Evolutionary conservation across 179 eudicot genomes (phyloP).

Genomic region (Dionaea muscipula): DNA sequence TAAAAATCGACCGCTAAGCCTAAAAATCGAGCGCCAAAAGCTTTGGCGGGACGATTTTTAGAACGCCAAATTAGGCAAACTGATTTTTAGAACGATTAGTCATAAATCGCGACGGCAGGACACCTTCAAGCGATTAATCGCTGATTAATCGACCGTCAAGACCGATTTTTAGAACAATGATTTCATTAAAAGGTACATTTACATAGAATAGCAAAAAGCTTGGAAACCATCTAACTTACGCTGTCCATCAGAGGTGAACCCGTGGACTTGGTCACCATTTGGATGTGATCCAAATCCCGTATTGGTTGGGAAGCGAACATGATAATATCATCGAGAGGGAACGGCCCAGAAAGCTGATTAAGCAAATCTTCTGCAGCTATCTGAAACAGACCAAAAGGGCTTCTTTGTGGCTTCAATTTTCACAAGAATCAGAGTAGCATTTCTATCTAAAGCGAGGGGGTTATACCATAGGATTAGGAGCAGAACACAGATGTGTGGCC

Average conservation of each 20-base stretch:
- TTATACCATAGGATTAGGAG: slow-evolving; percentile 45
- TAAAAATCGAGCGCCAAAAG: too few relatives aligned
- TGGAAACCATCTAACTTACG: slow-evolving; percentile 24
- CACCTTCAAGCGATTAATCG: too few relatives aligned
- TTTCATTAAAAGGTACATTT: too few relatives aligned
- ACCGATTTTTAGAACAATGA: too few relatives aligned
- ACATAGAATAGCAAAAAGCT: slow-evolving; percentile 1
- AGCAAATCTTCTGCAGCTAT: slow-evolving; percentile 46
- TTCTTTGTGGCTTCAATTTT: background rate
- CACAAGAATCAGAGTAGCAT: background rate
- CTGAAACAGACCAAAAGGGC: slow-evolving; percentile 22
- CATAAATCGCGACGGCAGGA: too few relatives aligned
- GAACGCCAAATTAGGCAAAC: too few relatives aligned
- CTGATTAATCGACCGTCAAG: too few relatives aligned
- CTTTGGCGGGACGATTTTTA: too few relatives aligned
- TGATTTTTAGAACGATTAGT: too few relatives aligned
- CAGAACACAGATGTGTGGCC: slow-evolving; percentile 34
- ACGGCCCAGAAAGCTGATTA: slow-evolving; percentile 48
- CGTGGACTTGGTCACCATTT: slow-evolving; percentile 28
- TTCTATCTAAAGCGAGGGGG: background rate
- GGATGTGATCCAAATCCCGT: slow-evolving; percentile 43
- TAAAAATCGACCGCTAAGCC: too few relatives aligned
- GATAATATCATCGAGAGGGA: slow-evolving; percentile 74
- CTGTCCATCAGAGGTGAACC: slow-evolving; percentile 53
- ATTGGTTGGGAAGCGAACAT: slow-evolving; percentile 58